These are phyloP conservation scores for Medicago arabica DNA, from an alignment of 306 rosid genomes.

Conservation along the genomic window DNA sequence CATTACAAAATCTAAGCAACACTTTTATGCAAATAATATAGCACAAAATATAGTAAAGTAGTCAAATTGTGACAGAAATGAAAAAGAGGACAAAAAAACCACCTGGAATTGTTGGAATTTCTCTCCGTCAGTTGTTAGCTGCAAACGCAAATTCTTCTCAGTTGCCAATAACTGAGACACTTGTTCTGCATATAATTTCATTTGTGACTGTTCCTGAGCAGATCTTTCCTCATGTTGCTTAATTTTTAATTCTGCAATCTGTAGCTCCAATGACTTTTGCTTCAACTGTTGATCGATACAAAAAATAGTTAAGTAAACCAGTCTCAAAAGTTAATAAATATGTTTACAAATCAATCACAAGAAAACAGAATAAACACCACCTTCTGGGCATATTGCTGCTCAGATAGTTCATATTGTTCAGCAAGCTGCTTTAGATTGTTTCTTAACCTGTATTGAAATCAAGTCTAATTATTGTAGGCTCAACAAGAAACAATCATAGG, in stretches of 20 bases:
- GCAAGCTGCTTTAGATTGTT: slow-evolving; percentile 79
- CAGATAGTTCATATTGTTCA: slow-evolving; percentile 77
- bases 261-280: slow-evolving; percentile 92
- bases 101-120: slow-evolving; percentile 97
- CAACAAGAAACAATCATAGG: slow-evolving; percentile 4
- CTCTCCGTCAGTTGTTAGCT: slow-evolving; percentile 93
- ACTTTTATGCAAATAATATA: slow-evolving; percentile 29
- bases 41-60: neutral
- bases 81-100: slow-evolving; percentile 33
- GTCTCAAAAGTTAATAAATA: slow-evolving; percentile 29
- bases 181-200: slow-evolving; percentile 89
- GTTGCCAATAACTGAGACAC: slow-evolving; percentile 82
- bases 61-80: slow-evolving; percentile 22
- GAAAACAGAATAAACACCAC: slow-evolving; percentile 49
- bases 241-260: slow-evolving; percentile 83
- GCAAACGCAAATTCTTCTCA: slow-evolving; percentile 81
- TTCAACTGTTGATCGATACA: slow-evolving; percentile 69
- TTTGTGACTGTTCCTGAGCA: slow-evolving; percentile 86
- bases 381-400: slow-evolving; percentile 82
- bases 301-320: slow-evolving; percentile 40
- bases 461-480: slow-evolving; percentile 27
- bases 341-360: slow-evolving; percentile 24
- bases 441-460: slow-evolving; percentile 70
- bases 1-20: slow-evolving; percentile 18
- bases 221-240: slow-evolving; percentile 87